phyloP scores from a whole-genome alignment of 106 monocot genomes.

The Acorus gramineus region DNA sequence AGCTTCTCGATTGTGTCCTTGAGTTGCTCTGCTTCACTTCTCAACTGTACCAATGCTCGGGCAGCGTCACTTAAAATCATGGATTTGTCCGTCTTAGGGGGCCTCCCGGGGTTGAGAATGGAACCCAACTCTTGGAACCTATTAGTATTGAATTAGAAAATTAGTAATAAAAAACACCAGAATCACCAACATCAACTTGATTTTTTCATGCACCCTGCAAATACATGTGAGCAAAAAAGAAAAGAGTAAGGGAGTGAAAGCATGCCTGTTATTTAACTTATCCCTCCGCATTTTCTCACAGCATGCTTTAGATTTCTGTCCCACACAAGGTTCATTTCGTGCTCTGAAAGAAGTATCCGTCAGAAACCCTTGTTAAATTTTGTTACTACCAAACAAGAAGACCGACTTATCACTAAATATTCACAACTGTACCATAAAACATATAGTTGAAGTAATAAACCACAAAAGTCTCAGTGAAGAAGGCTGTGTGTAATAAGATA shows the following conservation, averaged over 20 bases:
- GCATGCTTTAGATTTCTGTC: conserved; percentile 60
- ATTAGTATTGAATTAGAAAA: not conserved
- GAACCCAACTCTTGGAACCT: conserved; percentile 67
- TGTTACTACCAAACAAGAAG: no score
- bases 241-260: not conserved
- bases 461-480: no score
- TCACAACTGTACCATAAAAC: no score
- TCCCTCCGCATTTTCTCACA: conserved; percentile 72
- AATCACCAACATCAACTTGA: not conserved
- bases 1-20: conserved; percentile 68
- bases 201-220: no score
- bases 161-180: not conserved
- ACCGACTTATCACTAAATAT: no score
- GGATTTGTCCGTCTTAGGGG: conserved; percentile 56
- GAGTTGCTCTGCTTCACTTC: conserved; percentile 47
- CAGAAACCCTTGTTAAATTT: no score
- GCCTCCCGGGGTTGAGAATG: conserved; percentile 48
- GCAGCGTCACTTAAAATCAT: conserved; percentile 58
- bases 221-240: not conserved
- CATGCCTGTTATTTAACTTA: conserved; percentile 57
- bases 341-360: conserved; percentile 14
- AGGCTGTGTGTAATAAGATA: no score
- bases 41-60: conserved; percentile 52
- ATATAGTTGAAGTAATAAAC: no score
- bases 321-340: conserved; percentile 31